phyloP scores from a whole-genome alignment of 2,329 filamentous ascomycete genomes.

The Ceratocystis huliohia region DNA sequence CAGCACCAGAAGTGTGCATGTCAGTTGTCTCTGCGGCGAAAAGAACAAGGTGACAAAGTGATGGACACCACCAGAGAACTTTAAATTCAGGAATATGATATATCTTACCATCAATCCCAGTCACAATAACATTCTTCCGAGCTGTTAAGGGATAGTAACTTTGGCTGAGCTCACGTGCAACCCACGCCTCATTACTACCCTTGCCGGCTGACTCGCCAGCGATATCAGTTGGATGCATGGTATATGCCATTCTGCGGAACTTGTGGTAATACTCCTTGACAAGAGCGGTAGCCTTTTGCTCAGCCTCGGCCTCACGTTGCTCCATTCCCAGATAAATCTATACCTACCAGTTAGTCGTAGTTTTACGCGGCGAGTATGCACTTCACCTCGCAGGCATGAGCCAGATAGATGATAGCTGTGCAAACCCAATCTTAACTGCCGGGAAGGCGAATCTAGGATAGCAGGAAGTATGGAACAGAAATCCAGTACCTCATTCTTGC shows the following conservation, averaged over 20 bases:
- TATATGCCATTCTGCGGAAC: conserved; percentile 55
- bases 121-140: conserved; percentile 53
- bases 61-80: background rate
- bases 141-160: conserved; percentile 39
- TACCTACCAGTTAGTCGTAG: background rate
- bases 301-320: conserved; percentile 48
- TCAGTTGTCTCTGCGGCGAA: background rate
- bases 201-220: conserved; percentile 59
- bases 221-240: conserved; percentile 52
- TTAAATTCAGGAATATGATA: background rate
- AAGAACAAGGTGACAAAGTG: background rate
- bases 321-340: conserved; percentile 65
- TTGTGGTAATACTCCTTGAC: conserved; percentile 50
- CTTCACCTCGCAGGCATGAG: background rate
- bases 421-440: background rate
- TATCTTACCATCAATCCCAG: conserved; percentile 56
- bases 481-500: no score
- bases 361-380: background rate
- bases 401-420: background rate
- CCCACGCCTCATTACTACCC: conserved; percentile 62
- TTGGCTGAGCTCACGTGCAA: conserved; percentile 51
- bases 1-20: background rate
- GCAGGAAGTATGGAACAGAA: background rate
- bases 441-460: background rate
- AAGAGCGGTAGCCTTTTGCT: conserved; percentile 48